Evolutionary conservation across 441 rosid genomes (phyloP), one percentile per base, ranked within the genome.

Genomic region (Adansonia grandidieri): DNA sequence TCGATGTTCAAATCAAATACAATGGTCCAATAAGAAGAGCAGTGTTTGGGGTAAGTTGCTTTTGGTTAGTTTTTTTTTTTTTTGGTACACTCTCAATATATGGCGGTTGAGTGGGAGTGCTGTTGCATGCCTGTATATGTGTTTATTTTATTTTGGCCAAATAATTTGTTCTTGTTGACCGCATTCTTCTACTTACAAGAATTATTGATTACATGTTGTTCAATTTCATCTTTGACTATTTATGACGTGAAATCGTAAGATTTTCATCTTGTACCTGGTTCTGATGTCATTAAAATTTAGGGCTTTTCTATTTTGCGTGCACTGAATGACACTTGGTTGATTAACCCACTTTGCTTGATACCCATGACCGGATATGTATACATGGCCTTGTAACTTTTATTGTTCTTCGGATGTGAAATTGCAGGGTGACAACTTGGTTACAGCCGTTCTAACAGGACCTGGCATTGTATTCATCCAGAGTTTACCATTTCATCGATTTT

Each of bases 401-500:
- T 51, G 20, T 71, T 70, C 56, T 56, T 11, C 68, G 10, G 0
- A 22, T 78, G 78, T 75, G 63, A 72, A 77, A 80, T 72, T 81
- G 80, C 89, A 96, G 98, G 98, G 97, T 73, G 98, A 94, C 57
- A 94, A 93, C 85, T 76, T 92, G 78, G 92, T 94, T 56, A 94
- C 94, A 32, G 97, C 97, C 0, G 80, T 87, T 44, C 85, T 94
- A 73, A 94, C 97, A 5, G 99, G 99, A 78, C 99, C 99, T 13
- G 98, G 99, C 78, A 94, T 96, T 3, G 99, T 96, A 75, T 96
- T 96, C 88, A 92, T 94, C 83, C 99, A 96, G 79, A 96, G 98
- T 79, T 84, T 96, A 79, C 99, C 99, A 9, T 96, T 96, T 71
- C 97, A 91, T 77, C 86, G 95, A 32, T 84, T 94, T 82, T 96